These are phyloP conservation scores for Tricholoma saponaceum DNA, from an alignment of 768 basidiomycete genomes.

Conservation along the genomic window DNA sequence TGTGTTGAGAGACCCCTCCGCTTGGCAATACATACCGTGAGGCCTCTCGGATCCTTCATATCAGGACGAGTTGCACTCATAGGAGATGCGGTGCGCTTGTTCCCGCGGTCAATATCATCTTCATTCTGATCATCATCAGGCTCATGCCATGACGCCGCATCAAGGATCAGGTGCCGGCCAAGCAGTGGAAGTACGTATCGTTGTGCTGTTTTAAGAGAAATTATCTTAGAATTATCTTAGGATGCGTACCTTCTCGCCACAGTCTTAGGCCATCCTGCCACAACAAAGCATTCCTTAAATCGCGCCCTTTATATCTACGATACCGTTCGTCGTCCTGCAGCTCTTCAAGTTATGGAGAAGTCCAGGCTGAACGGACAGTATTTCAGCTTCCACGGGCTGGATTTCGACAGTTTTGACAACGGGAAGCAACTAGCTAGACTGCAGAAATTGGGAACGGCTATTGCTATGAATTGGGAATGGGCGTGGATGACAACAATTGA, in stretches of 20 bases:
- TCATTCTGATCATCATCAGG: slow-evolving; percentile 17
- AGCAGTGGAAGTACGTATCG: slow-evolving; percentile 35
- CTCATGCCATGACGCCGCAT: slow-evolving; percentile 44
- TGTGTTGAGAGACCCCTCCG: slow-evolving; percentile 29
- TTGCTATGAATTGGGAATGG: slow-evolving; percentile 61
- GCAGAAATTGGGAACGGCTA: slow-evolving; percentile 31
- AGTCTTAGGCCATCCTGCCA: slow-evolving; percentile 40
- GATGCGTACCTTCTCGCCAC: slow-evolving; percentile 45
- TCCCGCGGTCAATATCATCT: background rate
- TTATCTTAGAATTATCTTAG: slow-evolving; percentile 21
- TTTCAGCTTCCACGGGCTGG: slow-evolving; percentile 32
- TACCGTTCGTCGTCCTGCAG: too few relatives aligned
- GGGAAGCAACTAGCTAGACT: slow-evolving; percentile 29
- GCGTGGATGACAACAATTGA: slow-evolving; percentile 49
- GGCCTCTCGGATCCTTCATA: slow-evolving; percentile 32
- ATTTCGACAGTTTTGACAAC: slow-evolving; percentile 24
- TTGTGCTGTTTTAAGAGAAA: too few relatives aligned
- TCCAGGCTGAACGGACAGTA: too few relatives aligned
- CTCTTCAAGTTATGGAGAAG: too few relatives aligned
- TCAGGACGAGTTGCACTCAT: slow-evolving; percentile 35
- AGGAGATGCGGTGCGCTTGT: slow-evolving; percentile 37
- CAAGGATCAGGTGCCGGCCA: slow-evolving; percentile 47
- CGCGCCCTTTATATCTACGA: slow-evolving; percentile 45
- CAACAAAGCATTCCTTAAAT: slow-evolving; percentile 34
- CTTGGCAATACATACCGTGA: slow-evolving; percentile 38